Evolutionary conservation across 345 rosid genomes (phyloP), one percentile per base, ranked within the genome.

Genomic region (Acer yangbiense): DNA sequence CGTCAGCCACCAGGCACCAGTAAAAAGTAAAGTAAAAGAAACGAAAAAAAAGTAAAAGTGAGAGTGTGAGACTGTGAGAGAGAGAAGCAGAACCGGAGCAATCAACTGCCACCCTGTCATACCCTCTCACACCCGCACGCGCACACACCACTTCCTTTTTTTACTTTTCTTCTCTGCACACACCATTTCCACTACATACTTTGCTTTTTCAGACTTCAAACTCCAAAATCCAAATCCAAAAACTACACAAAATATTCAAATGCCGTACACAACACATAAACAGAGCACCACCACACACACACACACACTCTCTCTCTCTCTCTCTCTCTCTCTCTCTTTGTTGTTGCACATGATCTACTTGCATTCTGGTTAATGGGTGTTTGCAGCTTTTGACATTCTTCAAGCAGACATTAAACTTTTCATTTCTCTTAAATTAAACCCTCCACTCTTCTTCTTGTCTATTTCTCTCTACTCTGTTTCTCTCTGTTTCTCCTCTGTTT

Each of bases 341-440:
- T 73, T 11, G 27, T 29, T 76, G 8, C 86, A 83, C 87, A 82
- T 86, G 86, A 62, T 71, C 82, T 55, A 65, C 70, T 75, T 78
- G 80, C 81, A 21, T 20, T 81, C 80, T 66, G 73, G 70, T 79
- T 73, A 55, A 75, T 74, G 67, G 27, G 74, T 69, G 54, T 67
- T 75, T 84, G 85, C 94, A 89, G 93, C 90, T 90, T 90, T 90
- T 89, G 94, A 82, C 90, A 66, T 81, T 85, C 86, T 80, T 80
- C 58, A 64, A 72, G 89, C 87, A 82, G 94, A 90, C 94, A 91
- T 27, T n/a, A 64, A 69, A 75, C 74, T 71, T 60, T 29, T 60
- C 23, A 6, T 11, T 80, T 52, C 16, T 8, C 68, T 75, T 78
- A 82, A 81, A 73, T 82, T 66, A 77, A 68, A 66, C 60, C 75